These are phyloP conservation scores for Silene conica DNA, from an alignment of 148 eudicot genomes.

Conservation along the genomic window DNA sequence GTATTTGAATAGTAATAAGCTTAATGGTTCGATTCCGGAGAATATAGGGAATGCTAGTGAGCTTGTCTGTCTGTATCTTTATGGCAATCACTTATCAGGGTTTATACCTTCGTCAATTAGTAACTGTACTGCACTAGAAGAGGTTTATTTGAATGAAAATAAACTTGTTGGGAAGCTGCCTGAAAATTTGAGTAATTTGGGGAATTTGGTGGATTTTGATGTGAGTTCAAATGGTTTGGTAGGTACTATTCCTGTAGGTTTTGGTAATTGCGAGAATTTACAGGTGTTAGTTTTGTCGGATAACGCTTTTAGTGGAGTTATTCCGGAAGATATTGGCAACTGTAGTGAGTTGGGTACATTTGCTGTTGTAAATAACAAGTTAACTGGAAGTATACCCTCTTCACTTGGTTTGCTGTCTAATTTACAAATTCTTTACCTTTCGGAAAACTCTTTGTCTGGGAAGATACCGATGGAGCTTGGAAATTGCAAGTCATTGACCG, in stretches of 20 bases:
- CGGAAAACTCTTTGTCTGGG: slow-evolving; percentile 50
- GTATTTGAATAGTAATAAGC: slow-evolving; percentile 37
- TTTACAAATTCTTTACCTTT: slow-evolving; percentile 42
- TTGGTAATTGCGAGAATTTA: slow-evolving; percentile 41
- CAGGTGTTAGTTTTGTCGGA: slow-evolving; percentile 41
- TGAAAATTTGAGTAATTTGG: slow-evolving; percentile 42
- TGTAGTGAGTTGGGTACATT: slow-evolving; percentile 48
- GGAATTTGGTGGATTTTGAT: slow-evolving; percentile 38
- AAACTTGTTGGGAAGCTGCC: slow-evolving; percentile 54
- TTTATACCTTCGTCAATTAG: slow-evolving; percentile 56
- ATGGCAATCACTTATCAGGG: slow-evolving; percentile 54
- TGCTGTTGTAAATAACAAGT: slow-evolving; percentile 44
- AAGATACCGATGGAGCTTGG: slow-evolving; percentile 69
- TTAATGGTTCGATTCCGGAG: slow-evolving; percentile 55
- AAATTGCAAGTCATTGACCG: slow-evolving; percentile 43
- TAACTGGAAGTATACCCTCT: slow-evolving; percentile 61
- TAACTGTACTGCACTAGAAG: slow-evolving; percentile 38
- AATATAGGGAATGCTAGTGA: slow-evolving; percentile 46
- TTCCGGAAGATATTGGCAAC: slow-evolving; percentile 54
- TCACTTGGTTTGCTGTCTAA: slow-evolving; percentile 50
- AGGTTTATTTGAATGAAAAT: slow-evolving; percentile 43
- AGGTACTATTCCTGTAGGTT: slow-evolving; percentile 51
- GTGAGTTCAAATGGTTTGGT: slow-evolving; percentile 44
- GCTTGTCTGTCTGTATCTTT: slow-evolving; percentile 32
- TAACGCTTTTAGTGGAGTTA: slow-evolving; percentile 42